Evolutionary conservation across 1,284 basidiomycete species (phyloP), one percentile per base, ranked within the genome.

Genomic region (Coniferiporia weirii): DNA sequence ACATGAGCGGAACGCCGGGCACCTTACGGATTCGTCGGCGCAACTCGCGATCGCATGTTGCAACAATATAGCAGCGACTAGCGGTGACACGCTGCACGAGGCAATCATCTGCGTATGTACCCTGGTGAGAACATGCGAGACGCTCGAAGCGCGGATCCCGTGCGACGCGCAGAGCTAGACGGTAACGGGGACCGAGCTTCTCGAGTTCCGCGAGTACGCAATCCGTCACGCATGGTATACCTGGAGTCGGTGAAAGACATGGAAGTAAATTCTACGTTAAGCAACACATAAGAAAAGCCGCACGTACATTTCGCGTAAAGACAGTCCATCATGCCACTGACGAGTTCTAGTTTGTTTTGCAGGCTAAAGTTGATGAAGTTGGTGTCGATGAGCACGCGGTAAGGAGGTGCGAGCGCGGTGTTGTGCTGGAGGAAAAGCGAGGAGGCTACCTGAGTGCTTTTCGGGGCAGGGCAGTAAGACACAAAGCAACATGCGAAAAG

Each of bases 301-400:
- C 19, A 76, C 90, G 64, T 67, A 96, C 95, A 96, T 77, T 99
- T 98, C n/a, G 97, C 97, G 74, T 93, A 98, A 12, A 99, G 77
- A 68, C 95, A 98, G 71, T 99, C 97, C 95, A 99, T 98, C 97
- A 99, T 98, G 13, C 93, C 95, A 68, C 91, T 88, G 19, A 98
- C 82, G 50, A 99, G 82, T 73, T 99, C 97, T 66, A 99, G 80
- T 73, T 98, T 98, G 76, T 99, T 99, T 76, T 99, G 96, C 52
- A 99, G 80, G 65, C 90, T 93, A 72, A 99, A 96, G 72, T 99
- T 99, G 81, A 99, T 98, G 70, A 99, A 99, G 73, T 99, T 99
- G 69, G 97, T 99, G 75, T 99, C 97, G 60, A 99, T 94, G 47
- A 99, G 83, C 9, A 99, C 92, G 27, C 96, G 87, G 71, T 99